phyloP scores from a whole-genome alignment of 371 early-diverging fungal genomes.

The Mortierella sp. region DNA sequence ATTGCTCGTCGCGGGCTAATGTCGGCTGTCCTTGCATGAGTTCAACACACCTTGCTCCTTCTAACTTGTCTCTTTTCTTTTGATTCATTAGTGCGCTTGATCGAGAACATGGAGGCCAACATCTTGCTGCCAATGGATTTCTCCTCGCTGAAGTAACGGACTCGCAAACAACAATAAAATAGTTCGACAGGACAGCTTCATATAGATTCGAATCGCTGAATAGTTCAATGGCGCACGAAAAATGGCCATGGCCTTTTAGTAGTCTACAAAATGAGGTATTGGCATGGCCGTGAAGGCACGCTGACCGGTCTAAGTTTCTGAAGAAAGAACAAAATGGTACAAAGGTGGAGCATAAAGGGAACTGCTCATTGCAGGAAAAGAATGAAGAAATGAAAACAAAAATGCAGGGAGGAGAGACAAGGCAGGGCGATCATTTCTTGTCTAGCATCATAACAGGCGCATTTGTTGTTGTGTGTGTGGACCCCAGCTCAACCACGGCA shows the following conservation, averaged over 20 bases:
- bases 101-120: conserved; percentile 86
- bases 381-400: background rate
- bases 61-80: background rate
- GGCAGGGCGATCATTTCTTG: conserved; percentile 18
- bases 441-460: conserved; percentile 35
- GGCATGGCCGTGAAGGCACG: background rate
- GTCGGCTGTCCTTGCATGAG: background rate
- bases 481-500: conserved; percentile 19
- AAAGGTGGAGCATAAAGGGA: background rate
- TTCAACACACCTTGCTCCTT: background rate
- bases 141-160: conserved; percentile 80
- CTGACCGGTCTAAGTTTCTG: conserved; percentile 1
- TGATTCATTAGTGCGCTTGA: conserved; percentile 74
- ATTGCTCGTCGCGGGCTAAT: background rate
- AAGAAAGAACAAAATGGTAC: background rate
- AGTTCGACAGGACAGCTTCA: background rate
- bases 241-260: background rate
- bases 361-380: background rate
- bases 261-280: conserved; percentile 6
- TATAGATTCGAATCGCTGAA: background rate
- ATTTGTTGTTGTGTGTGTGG: conserved; percentile 25
- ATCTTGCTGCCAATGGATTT: conserved; percentile 87
- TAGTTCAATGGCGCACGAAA: background rate
- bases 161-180: conserved; percentile 2
- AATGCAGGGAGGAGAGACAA: background rate